A percentile compares a stretch with the other conserved stretches of the same genome.
Conservation (phyloP, 1,284 basidiomycete species). For the Phellopilus nigrolimitatus region DNA sequence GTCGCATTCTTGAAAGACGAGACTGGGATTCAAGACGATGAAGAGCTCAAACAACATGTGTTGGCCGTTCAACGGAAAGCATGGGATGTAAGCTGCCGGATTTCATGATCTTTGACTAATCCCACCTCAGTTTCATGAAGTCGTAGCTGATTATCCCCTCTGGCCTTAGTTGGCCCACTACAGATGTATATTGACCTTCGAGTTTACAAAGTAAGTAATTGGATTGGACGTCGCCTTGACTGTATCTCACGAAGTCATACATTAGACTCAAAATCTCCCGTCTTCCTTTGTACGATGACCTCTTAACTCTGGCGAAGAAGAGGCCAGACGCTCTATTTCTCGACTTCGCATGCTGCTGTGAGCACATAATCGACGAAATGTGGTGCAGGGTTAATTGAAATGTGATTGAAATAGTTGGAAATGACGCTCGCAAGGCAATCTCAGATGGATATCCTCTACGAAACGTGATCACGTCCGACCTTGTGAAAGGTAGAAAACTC, state of each 20-base stretch:
- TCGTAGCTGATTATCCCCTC: too few species aligned
- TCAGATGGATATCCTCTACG: slow-evolving; percentile 27
- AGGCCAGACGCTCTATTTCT: slow-evolving; percentile 43
- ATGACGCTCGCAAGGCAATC: slow-evolving; percentile 26
- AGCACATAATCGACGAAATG: too few species aligned
- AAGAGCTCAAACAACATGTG: slow-evolving; percentile 42
- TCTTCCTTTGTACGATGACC: slow-evolving; percentile 39
- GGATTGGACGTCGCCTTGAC: too few species aligned
- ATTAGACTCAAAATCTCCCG: slow-evolving; percentile 39
- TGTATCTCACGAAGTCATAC: neutral
- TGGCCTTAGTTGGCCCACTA: slow-evolving; percentile 20
- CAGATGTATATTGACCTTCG: slow-evolving; percentile 21
- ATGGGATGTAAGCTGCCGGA: slow-evolving; percentile 9
- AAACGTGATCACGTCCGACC: slow-evolving; percentile 26
- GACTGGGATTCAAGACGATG: slow-evolving; percentile 37
- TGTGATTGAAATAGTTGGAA: slow-evolving; percentile 23
- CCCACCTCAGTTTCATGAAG: too few species aligned
- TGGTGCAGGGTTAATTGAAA: too few species aligned
- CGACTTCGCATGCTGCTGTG: slow-evolving; percentile 46
- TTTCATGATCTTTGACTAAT: neutral
- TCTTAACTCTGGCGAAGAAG: slow-evolving; percentile 36
- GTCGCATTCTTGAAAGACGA: slow-evolving; percentile 35
- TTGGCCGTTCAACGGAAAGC: slow-evolving; percentile 29
- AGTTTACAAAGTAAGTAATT: slow-evolving; percentile 20
- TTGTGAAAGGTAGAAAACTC: slow-evolving; percentile 21